Base-by-base conservation (phyloP, 2,329 filamentous ascomycete genomes). In the Exophiala sideris region DNA sequence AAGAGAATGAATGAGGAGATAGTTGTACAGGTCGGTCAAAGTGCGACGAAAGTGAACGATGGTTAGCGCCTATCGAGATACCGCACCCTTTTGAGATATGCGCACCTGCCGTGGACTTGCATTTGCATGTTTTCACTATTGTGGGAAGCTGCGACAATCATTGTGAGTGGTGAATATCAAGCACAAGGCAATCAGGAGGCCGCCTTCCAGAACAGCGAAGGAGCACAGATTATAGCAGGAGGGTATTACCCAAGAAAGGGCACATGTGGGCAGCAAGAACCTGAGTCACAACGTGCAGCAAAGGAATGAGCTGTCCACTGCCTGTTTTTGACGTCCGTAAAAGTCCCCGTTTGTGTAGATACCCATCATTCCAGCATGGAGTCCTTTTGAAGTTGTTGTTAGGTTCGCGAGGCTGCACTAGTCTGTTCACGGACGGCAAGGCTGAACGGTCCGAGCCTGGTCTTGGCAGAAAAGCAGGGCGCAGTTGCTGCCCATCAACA, bases 391-490 rank as follows among this genome's bases (percentile, higher is more conserved):
- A 44, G 21, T 41, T 21, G 14, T 41, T 9, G 16, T 39, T n/a
- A n/a, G 7, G 32, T 24, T 32, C 6, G 34, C 36, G 34, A 54
- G 52, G 52, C 52, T 54, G 52, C 9, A n/a, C 39, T 9, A 45
- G 33, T n/a, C 34, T 39, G 32, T 11, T 38, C 34, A 32, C 20
- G 41, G 41, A 18, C 21, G 12, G 41, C 16, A 45, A 16, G 44
- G 29, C 20, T 46, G 24, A 18, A 36, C 14, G 33, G 14, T 32
- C 33, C 11, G 33, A 14, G n/a, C 21, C 32, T 46, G 20, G 44
- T 14, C 29, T 14, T 21, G 33, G 21, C 40, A 36, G 24, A 41
- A 41, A 29, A 16, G 36, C 48, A 24, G 33, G 21, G 36, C 38
- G 36, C 48, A 51, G 39, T 36, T 40, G 20, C 9, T 45, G 48